Evolutionary conservation across 2,329 filamentous ascomycete species (phyloP), one percentile per base, ranked within the genome.

Genomic region (Fusarium secorum): DNA sequence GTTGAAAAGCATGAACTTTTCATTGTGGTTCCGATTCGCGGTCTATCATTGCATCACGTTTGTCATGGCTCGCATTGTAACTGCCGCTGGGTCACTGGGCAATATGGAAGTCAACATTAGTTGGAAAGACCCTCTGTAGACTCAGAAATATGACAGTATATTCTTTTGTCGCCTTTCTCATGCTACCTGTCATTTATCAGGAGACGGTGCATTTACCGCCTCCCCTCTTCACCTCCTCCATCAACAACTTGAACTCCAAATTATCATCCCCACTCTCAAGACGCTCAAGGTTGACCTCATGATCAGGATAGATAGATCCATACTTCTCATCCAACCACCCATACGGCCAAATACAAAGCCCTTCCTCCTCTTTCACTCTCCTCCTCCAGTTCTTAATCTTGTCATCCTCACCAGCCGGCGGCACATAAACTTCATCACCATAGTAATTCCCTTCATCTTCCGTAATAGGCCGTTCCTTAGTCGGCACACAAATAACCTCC

Each of bases 331-430:
- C 32, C n/a, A 51, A 5, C 15, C 39, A 20, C 1, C 14, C 61
- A 24, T 70, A 66, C 1, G 61, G 67, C 66, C 61, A 70, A 1
- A 62, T 45, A 22, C 46, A 33, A n/a, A 53, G n/a, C 3, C 45
- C 41, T 5, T 44, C 18, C 7, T 54, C 36, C 11, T 58, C 46
- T 1, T 35, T 33, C 1, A 42, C 7, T 9, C 18, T 56, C 26
- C 17, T 44, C 2, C 60, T 32, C 22, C 64, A n/a, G 1, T 7
- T 46, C 11, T 28, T 36, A 1, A 56, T 15, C n/a, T 32, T 44
- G 7, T 36, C 36, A 4, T 46, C 35, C 20, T 66, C 60, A 4
- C 39, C 24, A 11, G 7, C 17, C 4, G n/a, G 20, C 3, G 41
- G 45, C 1, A 20, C 9, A 20, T 39, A 61, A 8, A 18, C 33